Evolutionary conservation across 1,284 basidiomycete genomes (phyloP), one percentile per base, ranked within the genome.

Genomic region (Boletus albobrunnescens): DNA sequence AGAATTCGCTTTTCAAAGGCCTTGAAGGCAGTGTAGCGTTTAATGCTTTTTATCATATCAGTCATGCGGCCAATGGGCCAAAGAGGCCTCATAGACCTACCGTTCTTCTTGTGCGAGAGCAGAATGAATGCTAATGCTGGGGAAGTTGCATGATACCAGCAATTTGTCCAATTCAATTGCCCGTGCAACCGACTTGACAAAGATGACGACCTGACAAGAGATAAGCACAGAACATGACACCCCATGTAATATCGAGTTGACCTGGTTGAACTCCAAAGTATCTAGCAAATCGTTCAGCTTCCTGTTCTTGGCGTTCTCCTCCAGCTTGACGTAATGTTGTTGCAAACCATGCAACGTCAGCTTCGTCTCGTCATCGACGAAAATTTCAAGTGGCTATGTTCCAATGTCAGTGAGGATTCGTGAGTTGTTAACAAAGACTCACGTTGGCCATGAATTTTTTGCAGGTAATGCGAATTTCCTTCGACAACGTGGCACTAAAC

Each of bases 371-470:
- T 99, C 96, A 64, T 99, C 96, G 49, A 99, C 94, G 69, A 99
- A 99, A 57, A 99, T 99, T 73, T 99, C 96, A 41, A 99, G 83
- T 17, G 96, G 96, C 95, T 98, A 62, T 19, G 27, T 41, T 26
- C 52, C 8, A 33, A 47, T 46, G 52, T 54, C 38, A 57, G 40
- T 22, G 3, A 0, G 24, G 2, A 3, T 16, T 17, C 7, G 8
- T 6, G 0, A 17, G 3, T 36, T 3, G 26, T 39, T 28, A 22
- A 40, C 30, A 39, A 16, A 44, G 12, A 78, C 91, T 59, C 63
- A 97, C 95, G 69, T 93, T 97, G 47, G 93, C 91, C 96, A 99
- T 99, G 71, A 99, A 99, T 72, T 99, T 99, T 76, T 99, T 99
- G 82, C 96, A 99, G 0, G 94, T 98, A 7, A 87, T 81, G 49